These are phyloP conservation scores for Lasiosphaeris hirsuta DNA, from an alignment of 495 filamentous ascomycete species.

Conservation along the genomic window DNA sequence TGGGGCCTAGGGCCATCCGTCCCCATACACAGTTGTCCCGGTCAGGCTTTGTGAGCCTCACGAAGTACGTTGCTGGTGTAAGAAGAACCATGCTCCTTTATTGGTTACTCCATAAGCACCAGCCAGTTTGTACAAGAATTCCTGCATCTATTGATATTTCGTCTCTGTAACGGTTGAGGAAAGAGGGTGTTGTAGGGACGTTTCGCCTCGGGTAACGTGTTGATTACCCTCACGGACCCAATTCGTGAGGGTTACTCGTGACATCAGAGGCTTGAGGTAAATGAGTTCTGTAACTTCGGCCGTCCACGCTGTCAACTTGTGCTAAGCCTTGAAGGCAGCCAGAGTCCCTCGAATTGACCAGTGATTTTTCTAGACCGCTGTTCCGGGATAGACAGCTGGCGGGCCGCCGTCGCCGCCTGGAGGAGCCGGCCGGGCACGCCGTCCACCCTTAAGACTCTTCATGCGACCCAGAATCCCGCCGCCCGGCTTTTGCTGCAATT, in stretches of 20 bases:
- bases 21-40: too few species aligned
- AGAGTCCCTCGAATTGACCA: conserved; percentile 3
- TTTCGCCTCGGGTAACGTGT: too few species aligned
- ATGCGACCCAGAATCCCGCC: conserved; percentile 79
- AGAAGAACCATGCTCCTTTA: conserved; percentile 7
- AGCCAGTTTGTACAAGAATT: conserved; percentile 14
- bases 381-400: conserved; percentile 22
- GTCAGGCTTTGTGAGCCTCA: too few species aligned
- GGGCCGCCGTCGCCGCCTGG: conserved; percentile 25
- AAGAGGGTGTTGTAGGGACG: neutral
- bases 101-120: neutral
- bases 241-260: neutral
- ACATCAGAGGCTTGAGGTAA: conserved; percentile 1
- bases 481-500: conserved; percentile 41
- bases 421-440: conserved; percentile 35
- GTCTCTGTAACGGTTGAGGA: conserved; percentile 2
- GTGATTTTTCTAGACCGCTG: conserved; percentile 27
- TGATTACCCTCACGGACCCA: too few species aligned
- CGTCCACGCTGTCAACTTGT: neutral
- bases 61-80: neutral
- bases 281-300: neutral
- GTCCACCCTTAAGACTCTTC: conserved; percentile 74
- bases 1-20: too few species aligned
- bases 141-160: conserved; percentile 10
- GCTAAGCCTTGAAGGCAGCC: neutral